Evolutionary conservation across 768 basidiomycete species (phyloP).

Genomic region (Leucogyrophana mollusca): DNA sequence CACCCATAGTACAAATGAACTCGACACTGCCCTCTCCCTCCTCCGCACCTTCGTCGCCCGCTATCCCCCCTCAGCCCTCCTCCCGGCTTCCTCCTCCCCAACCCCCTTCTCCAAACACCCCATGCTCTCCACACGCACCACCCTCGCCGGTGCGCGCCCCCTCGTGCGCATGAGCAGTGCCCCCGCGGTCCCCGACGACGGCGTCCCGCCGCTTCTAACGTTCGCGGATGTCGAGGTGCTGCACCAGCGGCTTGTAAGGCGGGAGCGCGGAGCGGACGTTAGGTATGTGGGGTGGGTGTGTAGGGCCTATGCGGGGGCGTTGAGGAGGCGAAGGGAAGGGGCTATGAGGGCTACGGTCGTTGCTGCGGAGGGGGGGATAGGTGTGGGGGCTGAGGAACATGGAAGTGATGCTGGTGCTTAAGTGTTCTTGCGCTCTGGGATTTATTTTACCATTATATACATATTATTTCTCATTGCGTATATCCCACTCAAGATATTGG

Average conservation of each 20-base stretch:
- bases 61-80: constrained; percentile 61
- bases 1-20: constrained; percentile 41
- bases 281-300: constrained; percentile 71
- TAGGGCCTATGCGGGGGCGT: constrained; percentile 68
- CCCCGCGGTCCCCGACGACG: constrained; percentile 66
- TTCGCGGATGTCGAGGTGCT: constrained; percentile 79
- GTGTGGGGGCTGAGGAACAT: too few relatives aligned
- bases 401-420: too few relatives aligned
- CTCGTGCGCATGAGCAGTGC: constrained; percentile 68
- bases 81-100: constrained; percentile 27
- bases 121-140: constrained; percentile 58
- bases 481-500: too few relatives aligned
- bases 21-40: constrained; percentile 52
- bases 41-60: constrained; percentile 59
- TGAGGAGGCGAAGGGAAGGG: constrained; percentile 59
- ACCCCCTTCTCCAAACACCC: constrained; percentile 38
- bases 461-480: too few relatives aligned
- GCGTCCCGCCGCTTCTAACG: constrained; percentile 75
- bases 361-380: too few relatives aligned
- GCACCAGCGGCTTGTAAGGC: constrained; percentile 68
- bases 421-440: too few relatives aligned
- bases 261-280: constrained; percentile 44
- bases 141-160: constrained; percentile 51
- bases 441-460: too few relatives aligned
- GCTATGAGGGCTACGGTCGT: constrained; percentile 35